A percentile compares a stretch with the other conserved stretches of the same genome.
phyloP scores from a whole-genome alignment of 306 rosid species.

The Trichosanthes cucumerina region DNA sequence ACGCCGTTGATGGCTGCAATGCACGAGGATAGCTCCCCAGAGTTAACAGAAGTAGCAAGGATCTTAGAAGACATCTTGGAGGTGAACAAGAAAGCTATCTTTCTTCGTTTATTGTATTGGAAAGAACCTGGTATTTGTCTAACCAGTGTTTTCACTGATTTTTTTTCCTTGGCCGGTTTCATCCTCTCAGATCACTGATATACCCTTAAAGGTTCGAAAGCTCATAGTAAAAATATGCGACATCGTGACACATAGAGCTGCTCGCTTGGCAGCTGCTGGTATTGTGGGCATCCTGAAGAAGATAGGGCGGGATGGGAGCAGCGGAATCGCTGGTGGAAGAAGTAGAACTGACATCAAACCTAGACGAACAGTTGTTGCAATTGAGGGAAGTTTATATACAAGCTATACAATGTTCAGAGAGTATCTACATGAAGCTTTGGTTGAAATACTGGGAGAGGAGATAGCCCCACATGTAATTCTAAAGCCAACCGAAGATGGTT shows the following conservation, averaged over 20 bases:
- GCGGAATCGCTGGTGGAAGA: constrained; percentile 70
- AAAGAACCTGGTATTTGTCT: not conserved
- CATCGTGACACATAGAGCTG: constrained; percentile 76
- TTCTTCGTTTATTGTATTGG: not conserved
- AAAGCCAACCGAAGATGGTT: constrained; percentile 73
- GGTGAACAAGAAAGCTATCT: constrained; percentile 28
- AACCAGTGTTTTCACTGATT: not conserved
- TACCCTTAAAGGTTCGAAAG: constrained; percentile 59
- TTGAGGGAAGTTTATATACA: constrained; percentile 74
- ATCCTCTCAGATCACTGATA: constrained; percentile 48
- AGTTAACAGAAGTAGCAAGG: constrained; percentile 51
- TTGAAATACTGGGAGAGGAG: constrained; percentile 70
- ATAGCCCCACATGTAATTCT: constrained; percentile 64
- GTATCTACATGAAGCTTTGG: constrained; percentile 66
- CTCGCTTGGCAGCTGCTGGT: constrained; percentile 84
- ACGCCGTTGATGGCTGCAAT: constrained; percentile 71
- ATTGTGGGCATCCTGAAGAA: constrained; percentile 82
- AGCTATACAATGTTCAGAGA: constrained; percentile 59
- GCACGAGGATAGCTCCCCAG: constrained; percentile 81
- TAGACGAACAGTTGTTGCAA: constrained; percentile 67
- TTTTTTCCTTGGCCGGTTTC: not conserved
- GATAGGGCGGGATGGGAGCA: constrained; percentile 81
- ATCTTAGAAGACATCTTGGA: constrained; percentile 50
- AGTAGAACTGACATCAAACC: constrained; percentile 44
- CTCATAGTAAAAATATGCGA: constrained; percentile 67